phyloP scores from a whole-genome alignment of 805 yeast genomes.

The Ascoidea asiatica region DNA sequence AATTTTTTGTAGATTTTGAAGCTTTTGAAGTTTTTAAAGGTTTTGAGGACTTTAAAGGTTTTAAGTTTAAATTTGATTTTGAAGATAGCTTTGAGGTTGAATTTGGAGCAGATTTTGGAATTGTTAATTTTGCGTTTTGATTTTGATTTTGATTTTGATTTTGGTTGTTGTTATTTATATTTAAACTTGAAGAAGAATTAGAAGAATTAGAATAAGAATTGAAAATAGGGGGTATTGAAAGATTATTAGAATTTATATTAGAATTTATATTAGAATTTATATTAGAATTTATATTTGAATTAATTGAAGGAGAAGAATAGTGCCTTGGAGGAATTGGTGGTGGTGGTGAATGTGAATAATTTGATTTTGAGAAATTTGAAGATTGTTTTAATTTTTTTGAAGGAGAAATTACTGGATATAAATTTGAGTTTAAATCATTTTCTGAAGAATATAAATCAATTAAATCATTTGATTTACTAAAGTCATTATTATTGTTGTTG shows the following conservation, averaged over 20 bases:
- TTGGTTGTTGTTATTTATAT: too few species aligned
- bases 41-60: not conserved
- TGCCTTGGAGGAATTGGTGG: not conserved
- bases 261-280: too few species aligned
- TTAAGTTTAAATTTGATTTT: not conserved
- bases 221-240: too few species aligned
- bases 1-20: not conserved
- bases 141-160: too few species aligned
- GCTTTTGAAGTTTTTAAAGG: not conserved
- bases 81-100: not conserved
- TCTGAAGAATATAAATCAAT: not conserved
- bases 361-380: not conserved
- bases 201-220: too few species aligned
- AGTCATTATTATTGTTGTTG: slow-evolving; percentile 11
- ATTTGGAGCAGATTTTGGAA: not conserved
- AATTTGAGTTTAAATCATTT: not conserved
- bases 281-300: too few species aligned
- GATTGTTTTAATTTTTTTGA: too few species aligned
- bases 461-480: slow-evolving; percentile 2
- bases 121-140: not conserved
- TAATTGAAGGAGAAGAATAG: not conserved
- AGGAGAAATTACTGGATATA: not conserved
- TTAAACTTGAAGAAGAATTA: too few species aligned
- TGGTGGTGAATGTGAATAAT: not conserved
- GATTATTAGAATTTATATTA: too few species aligned